These are phyloP conservation scores for Arbutus unedo DNA, from an alignment of 148 eudicot species.

Conservation along the genomic window DNA sequence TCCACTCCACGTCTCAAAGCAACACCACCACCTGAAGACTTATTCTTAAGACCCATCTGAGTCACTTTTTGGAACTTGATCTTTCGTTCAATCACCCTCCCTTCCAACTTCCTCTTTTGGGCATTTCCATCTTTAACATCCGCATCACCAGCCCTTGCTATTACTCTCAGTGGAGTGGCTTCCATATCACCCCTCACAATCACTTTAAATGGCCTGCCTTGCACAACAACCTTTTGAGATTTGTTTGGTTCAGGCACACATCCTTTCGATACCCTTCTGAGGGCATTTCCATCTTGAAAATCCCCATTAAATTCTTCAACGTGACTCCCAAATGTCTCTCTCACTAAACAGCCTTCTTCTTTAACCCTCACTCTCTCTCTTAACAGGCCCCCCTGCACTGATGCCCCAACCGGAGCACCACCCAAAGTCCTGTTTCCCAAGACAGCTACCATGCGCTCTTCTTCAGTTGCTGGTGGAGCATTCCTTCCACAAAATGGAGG, in stretches of 20 bases:
- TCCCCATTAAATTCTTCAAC: constrained; percentile 10
- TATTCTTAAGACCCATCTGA: not conserved
- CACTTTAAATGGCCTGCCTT: constrained; percentile 3
- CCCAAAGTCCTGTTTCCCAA: constrained; percentile 11
- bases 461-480: constrained; percentile 26
- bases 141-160: not conserved
- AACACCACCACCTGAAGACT: not conserved
- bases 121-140: constrained; percentile 16
- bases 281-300: constrained; percentile 17
- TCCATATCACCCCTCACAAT: not conserved
- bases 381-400: constrained; percentile 6
- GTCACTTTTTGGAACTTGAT: not conserved
- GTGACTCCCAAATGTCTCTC: constrained; percentile 8
- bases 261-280: constrained; percentile 3
- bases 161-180: not conserved
- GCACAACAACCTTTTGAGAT: not conserved
- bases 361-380: not conserved
- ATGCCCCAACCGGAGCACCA: constrained; percentile 2
- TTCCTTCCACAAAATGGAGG: constrained; percentile 68
- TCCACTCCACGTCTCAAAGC: constrained; percentile 21
- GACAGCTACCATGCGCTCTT: constrained; percentile 12
- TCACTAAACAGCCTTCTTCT: not conserved
- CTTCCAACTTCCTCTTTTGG: constrained; percentile 8
- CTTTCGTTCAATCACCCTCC: not conserved
- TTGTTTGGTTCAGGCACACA: not conserved